Percentiles rank a stretch among this genome's conserved stretches.
phyloP scores from a whole-genome alignment of 441 rosid species.

The Adansonia rubrostipa region DNA sequence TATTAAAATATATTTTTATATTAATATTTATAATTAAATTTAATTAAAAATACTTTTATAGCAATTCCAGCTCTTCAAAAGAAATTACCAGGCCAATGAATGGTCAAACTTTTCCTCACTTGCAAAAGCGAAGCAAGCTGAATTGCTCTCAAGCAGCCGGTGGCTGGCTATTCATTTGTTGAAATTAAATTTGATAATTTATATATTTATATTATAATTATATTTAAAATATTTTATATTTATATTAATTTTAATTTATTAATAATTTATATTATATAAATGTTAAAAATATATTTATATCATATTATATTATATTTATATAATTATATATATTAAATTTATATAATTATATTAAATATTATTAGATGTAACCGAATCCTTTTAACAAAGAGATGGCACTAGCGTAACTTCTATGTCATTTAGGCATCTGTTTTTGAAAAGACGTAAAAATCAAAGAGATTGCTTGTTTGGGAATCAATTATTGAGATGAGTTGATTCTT shows the following conservation, averaged over 20 bases:
- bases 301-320: too few species aligned
- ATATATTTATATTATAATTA: too few species aligned
- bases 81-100: not conserved
- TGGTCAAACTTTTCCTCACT: not conserved
- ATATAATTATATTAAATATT: too few species aligned
- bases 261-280: too few species aligned
- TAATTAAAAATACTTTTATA: not conserved
- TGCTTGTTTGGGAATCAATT: not conserved
- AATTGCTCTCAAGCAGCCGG: not conserved
- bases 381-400: not conserved
- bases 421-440: not conserved
- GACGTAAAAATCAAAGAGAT: not conserved
- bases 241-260: too few species aligned
- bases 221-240: too few species aligned
- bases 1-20: too few species aligned
- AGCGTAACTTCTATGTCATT: not conserved
- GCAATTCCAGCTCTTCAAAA: not conserved
- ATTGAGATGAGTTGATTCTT: not conserved
- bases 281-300: too few species aligned
- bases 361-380: too few species aligned
- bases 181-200: too few species aligned
- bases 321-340: too few species aligned
- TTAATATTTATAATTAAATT: too few species aligned
- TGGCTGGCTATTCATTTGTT: not conserved
- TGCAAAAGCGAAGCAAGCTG: not conserved